Percentiles rank a stretch among this genome's conserved stretches.
Conservation (phyloP, 768 basidiomycete species). For the Paxillus involutus region DNA sequence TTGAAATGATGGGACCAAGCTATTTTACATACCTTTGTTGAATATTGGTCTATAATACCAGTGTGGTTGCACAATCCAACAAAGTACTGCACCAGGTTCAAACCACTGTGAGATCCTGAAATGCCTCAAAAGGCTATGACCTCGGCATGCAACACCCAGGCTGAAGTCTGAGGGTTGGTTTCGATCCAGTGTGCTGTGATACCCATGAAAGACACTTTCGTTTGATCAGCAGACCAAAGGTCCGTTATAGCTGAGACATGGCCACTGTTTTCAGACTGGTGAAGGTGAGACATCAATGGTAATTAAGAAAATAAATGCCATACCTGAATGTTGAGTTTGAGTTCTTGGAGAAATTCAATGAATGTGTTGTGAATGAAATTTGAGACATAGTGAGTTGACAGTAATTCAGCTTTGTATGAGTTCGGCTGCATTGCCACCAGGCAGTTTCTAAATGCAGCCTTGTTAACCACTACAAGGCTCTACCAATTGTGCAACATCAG, state of each 20-base stretch:
- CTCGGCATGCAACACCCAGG: constrained; percentile 21
- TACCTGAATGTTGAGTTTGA: constrained; percentile 2
- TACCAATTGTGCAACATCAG: too few species aligned
- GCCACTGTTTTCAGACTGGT: not conserved
- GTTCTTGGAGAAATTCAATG: constrained; percentile 1
- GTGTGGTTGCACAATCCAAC: not conserved
- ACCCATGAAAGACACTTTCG: constrained; percentile 2
- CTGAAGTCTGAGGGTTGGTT: too few species aligned
- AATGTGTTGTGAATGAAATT: constrained; percentile 19
- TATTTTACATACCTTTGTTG: constrained; percentile 30
- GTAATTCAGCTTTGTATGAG: too few species aligned
- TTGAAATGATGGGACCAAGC: too few species aligned
- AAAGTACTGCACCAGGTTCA: constrained; percentile 29
- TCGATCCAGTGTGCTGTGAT: constrained; percentile 11
- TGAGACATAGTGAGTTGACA: constrained; percentile 8
- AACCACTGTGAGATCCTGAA: constrained; percentile 22
- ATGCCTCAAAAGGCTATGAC: constrained; percentile 26
- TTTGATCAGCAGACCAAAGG: constrained; percentile 17
- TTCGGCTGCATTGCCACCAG: too few species aligned
- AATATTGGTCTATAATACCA: constrained; percentile 18
- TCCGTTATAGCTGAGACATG: constrained; percentile 11
- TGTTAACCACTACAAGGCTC: too few species aligned
- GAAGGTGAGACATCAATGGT: too few species aligned
- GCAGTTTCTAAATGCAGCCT: too few species aligned
- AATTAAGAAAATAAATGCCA: not conserved